phyloP scores from a whole-genome alignment of 139 green algal species.

The Pleodorina starrii region DNA sequence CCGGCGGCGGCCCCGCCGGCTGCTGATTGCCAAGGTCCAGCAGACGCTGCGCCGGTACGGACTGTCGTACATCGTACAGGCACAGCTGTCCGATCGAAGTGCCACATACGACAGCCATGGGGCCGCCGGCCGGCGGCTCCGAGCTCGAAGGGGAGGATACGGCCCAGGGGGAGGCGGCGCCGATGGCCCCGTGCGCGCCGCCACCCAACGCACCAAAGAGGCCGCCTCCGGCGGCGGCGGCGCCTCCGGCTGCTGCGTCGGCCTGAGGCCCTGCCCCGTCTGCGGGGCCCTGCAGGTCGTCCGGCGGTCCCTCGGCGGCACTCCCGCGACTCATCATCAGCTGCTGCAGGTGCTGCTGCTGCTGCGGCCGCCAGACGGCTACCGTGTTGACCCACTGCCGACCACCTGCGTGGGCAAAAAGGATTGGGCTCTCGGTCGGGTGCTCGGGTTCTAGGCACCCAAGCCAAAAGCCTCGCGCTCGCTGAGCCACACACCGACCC shows the following conservation, averaged over 20 bases:
- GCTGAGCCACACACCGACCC: too few species aligned
- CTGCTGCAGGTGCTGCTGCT: not conserved
- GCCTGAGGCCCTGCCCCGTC: not conserved
- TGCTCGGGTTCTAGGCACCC: too few species aligned
- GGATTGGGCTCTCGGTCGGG: too few species aligned
- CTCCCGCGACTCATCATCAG: too few species aligned
- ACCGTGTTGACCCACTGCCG: slow-evolving; percentile 28
- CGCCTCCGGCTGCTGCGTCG: not conserved
- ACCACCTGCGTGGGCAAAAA: too few species aligned
- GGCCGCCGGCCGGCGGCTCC: not conserved
- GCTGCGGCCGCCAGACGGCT: slow-evolving; percentile 6
- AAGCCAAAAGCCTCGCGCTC: too few species aligned
- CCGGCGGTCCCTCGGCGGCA: too few species aligned
- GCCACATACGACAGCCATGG: not conserved
- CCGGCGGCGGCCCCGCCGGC: not conserved
- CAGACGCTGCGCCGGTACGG: not conserved
- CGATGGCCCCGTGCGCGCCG: not conserved
- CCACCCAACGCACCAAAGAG: not conserved
- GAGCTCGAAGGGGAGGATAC: not conserved
- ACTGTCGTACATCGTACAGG: slow-evolving; percentile 29
- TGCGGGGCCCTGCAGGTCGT: not conserved
- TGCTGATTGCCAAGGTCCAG: too few species aligned
- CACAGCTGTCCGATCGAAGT: slow-evolving; percentile 14
- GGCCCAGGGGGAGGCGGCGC: not conserved
- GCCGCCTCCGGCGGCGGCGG: not conserved